Evolutionary conservation across 129 eudicot genomes (phyloP), one percentile per base, ranked within the genome.

Genomic region (Rutidosis leptorrhynchoides): DNA sequence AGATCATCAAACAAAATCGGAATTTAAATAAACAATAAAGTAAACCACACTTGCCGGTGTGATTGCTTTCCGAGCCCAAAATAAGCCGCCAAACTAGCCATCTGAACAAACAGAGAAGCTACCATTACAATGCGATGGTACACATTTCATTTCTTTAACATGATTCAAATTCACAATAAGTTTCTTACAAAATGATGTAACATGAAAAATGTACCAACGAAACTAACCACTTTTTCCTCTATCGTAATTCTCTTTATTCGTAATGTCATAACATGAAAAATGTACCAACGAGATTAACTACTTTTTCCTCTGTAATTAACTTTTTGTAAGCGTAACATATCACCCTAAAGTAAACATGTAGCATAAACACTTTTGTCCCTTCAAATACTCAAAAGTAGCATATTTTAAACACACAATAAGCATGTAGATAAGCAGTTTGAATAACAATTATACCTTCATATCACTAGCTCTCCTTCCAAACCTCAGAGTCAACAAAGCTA

Each of bases 401-500:
- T 37, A 9, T 37, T 1, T 52, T 32, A 21, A 32, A n/a, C n/a
- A n/a, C n/a, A n/a, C n/a, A n/a, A n/a, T n/a, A n/a, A n/a, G n/a
- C n/a, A n/a, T n/a, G n/a, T n/a, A n/a, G n/a, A n/a, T n/a, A n/a
- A n/a, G n/a, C n/a, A n/a, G n/a, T n/a, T n/a, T n/a, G n/a, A n/a
- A 72, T 24, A n/a, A n/a, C 8, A 19, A 58, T 75, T 26, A 68
- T 71, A 94, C 99, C 97, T 94, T 94, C 99, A 94, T 94, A 66
- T 94, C 83, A 58, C 99, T 97, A 73, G 99, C 99, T 77, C 99
- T 84, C 75, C 99, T 83, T 6, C 99, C 99, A 74, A 94, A 94
- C 66, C 78, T 84, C 71, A 89, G 94, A 3, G 97, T 94, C 76
- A 94, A 75, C 71, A 94, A 69, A 4, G 95, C 87, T 83, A 94